These are phyloP conservation scores for Pseudoneurospora amorphoporcata DNA, from an alignment of 495 filamentous ascomycete genomes.

Conservation along the genomic window DNA sequence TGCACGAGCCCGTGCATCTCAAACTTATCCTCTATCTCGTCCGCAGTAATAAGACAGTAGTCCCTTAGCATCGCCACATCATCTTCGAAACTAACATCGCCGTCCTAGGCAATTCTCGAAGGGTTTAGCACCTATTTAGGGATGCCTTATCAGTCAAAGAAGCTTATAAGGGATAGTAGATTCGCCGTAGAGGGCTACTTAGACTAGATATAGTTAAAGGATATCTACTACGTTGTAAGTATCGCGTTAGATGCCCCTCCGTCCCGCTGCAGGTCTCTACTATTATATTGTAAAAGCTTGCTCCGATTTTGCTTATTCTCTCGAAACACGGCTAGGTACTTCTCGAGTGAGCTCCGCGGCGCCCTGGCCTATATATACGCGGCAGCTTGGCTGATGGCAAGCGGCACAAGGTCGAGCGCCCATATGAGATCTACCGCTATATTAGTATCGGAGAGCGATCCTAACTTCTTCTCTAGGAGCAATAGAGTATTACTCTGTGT, in stretches of 20 bases:
- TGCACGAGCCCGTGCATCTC: constrained; percentile 12
- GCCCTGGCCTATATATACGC: constrained; percentile 29
- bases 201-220: constrained; percentile 16
- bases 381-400: constrained; percentile 41
- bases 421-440: too few relatives aligned
- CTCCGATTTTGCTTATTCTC: constrained; percentile 20
- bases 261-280: constrained; percentile 21
- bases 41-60: constrained; percentile 31
- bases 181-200: constrained; percentile 11
- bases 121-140: too few relatives aligned
- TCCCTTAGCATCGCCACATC: constrained; percentile 30
- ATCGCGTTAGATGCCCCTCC: constrained; percentile 16
- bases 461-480: constrained; percentile 22
- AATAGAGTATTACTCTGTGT: constrained; percentile 8
- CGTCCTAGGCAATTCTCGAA: too few relatives aligned
- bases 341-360: constrained; percentile 15
- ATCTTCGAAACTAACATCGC: constrained; percentile 27
- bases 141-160: too few relatives aligned
- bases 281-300: constrained; percentile 20
- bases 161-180: too few relatives aligned
- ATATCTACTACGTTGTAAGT: constrained; percentile 24
- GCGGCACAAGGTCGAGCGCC: constrained; percentile 21
- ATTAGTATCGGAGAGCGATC: neutral
- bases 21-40: constrained; percentile 2
- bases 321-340: constrained; percentile 31